Conservation (phyloP, 169 alveolate genomes). For the Cryptosporidium ubiquitum region DNA sequence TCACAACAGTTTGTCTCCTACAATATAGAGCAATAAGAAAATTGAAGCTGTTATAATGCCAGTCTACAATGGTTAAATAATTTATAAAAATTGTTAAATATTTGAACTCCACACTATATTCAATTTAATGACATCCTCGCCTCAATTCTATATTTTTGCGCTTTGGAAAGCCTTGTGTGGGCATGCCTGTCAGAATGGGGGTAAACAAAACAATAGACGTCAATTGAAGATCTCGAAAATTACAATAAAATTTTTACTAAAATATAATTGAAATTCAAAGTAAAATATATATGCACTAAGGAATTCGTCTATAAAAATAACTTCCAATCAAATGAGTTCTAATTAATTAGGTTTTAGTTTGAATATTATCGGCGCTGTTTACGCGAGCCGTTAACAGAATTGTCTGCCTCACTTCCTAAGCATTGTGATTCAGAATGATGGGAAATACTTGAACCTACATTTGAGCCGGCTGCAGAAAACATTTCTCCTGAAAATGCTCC, state of each 20-base stretch:
- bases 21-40: neutral
- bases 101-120: constrained; percentile 52
- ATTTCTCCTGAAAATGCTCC: constrained; percentile 7
- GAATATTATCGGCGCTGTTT: constrained; percentile 11
- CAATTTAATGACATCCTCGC: constrained; percentile 24
- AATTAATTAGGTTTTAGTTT: no score
- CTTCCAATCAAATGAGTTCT: neutral
- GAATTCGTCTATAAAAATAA: no score
- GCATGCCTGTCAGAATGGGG: constrained; percentile 71
- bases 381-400: constrained; percentile 8
- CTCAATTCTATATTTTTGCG: constrained; percentile 50
- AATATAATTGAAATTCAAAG: neutral
- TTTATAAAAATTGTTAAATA: neutral
- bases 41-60: neutral
- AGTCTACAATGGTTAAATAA: neutral
- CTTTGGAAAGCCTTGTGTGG: constrained; percentile 62
- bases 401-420: constrained; percentile 18
- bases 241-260: neutral
- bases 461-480: constrained; percentile 55
- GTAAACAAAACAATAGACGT: constrained; percentile 34
- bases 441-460: constrained; percentile 50
- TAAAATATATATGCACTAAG: no score
- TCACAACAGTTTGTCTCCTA: neutral
- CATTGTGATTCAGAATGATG: constrained; percentile 19
- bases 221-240: constrained; percentile 53